Evolutionary conservation across 768 basidiomycete genomes (phyloP), one percentile per base, ranked within the genome.

Genomic region (Ramaria sp.): DNA sequence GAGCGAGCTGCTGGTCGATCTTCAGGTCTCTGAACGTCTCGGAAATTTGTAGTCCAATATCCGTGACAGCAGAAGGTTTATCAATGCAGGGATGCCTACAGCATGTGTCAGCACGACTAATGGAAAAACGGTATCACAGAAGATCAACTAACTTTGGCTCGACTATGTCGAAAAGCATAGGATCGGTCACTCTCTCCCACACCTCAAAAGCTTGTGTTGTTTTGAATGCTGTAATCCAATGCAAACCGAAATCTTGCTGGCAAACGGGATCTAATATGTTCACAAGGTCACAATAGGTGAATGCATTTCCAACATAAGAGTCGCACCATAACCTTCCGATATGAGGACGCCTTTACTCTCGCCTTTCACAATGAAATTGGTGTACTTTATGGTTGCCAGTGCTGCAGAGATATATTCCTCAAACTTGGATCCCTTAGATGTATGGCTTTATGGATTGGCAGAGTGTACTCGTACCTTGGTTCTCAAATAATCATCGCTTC

Each of bases 11-110:
- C 66, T 96, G 87, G 30, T 96, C 89, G 3, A 97, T 68, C 65
- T 88, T 90, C 50, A 99, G 77, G 27, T 97, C 95, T 64, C 96
- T 92, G 16, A 98, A 79, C 2, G 94, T 93, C 69, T 98, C 94
- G 55, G 86, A 82, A 24, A 99, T 77, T 9, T 94, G 84, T 3
- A 98, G 74, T 8, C 94, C 88, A 34, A 99, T 83, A 62, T 99
- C 96, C 4, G 91, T 77, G 3, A 97, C 86, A 0, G 89, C 82
- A 13, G 88, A 87, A 0, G 88, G 86, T 64, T 88, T 90, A 60
- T 90, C 89, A 56, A 83, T 88, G 66, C 94, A 96, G 37, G 95
- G 95, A 67, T 98, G 95, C 48, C 93, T 93, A 56, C 8, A 6
- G 58, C 52, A 49, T 28, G 25, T 22, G 50, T 37, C 56, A 55